Base-by-base conservation (phyloP, 2,329 filamentous ascomycete species). In the Cadophora gregata region DNA sequence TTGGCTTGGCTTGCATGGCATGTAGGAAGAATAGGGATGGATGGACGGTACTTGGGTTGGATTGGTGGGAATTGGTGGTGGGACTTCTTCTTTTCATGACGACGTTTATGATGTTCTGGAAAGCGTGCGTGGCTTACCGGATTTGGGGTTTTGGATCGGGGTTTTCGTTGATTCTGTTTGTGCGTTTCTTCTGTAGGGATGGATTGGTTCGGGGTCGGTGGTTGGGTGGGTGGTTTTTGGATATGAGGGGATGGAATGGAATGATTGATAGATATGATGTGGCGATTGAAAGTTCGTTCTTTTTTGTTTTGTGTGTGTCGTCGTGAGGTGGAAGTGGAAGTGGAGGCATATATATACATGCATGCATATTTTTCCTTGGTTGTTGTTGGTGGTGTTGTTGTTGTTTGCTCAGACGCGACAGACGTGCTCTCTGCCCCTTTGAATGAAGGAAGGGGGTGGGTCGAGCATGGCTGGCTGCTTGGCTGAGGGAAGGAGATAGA, bases 101-200 rank as follows among this genome's bases (percentile, higher is more conserved):
- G 63, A 71, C 25, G 63, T 62, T 69, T 68, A 69, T 63, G 65
- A 68, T 62, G 56, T 38, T 33, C 58, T 58, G 38, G 48, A 62
- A n/a, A 59, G 62, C 63, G 62, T 42, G 38, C 50, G 42, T 67
- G 36, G 58, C 27, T 47, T 25, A 42, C 45, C 19, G 24, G 14
- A 25, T 59, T 59, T 19, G 4, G 48, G 38, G 38, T 3, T 21
- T 47, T 21, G 58, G 25, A 16, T 60, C n/a, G n/a, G 24, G 5
- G 2, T 47, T 45, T 21, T 45, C 9, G 33, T 4, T 33, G 33
- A 19, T 59, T 45, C 8, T 29, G 8, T 38, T 60, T 21, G 25
- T 60, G 38, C 29, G 58, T 24, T 12, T 31, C n/a, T 47, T 47
- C 42, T 47, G 42, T 47, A 31, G 25, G 38, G 56, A n/a, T n/a